Evolutionary conservation across 495 filamentous ascomycete genomes (phyloP).

Genomic region (Penicillium verhagenii): DNA sequence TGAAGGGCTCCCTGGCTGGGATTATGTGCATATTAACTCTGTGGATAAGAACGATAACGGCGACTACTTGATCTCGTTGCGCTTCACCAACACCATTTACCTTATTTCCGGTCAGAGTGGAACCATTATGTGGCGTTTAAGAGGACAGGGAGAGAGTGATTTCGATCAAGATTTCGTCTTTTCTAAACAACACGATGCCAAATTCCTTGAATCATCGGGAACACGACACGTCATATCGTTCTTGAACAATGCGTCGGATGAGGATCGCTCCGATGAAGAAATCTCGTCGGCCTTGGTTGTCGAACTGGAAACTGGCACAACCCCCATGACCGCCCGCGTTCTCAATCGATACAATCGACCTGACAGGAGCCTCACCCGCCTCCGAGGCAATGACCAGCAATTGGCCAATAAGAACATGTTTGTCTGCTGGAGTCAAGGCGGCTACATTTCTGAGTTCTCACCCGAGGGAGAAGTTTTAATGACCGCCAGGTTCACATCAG

Average conservation of each 20-base stretch:
- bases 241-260: conserved; percentile 52
- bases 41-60: conserved; percentile 54
- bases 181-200: conserved; percentile 59
- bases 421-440: conserved; percentile 55
- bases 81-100: conserved; percentile 56
- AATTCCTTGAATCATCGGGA: conserved; percentile 46
- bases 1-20: conserved; percentile 39
- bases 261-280: conserved; percentile 39
- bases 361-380: conserved; percentile 42
- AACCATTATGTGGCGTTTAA: conserved; percentile 56
- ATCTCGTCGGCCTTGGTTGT: conserved; percentile 54
- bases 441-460: conserved; percentile 51
- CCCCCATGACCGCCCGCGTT: conserved; percentile 44
- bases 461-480: conserved; percentile 48
- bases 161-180: conserved; percentile 52
- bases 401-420: conserved; percentile 54
- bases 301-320: conserved; percentile 43
- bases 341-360: conserved; percentile 41
- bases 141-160: conserved; percentile 38
- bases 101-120: conserved; percentile 55
- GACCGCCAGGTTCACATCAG: conserved; percentile 25
- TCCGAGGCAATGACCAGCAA: conserved; percentile 56
- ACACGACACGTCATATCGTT: conserved; percentile 46
- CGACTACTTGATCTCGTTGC: conserved; percentile 57
- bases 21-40: conserved; percentile 63